phyloP scores from a whole-genome alignment of 148 eudicot species.

The Beta vulgaris region DNA sequence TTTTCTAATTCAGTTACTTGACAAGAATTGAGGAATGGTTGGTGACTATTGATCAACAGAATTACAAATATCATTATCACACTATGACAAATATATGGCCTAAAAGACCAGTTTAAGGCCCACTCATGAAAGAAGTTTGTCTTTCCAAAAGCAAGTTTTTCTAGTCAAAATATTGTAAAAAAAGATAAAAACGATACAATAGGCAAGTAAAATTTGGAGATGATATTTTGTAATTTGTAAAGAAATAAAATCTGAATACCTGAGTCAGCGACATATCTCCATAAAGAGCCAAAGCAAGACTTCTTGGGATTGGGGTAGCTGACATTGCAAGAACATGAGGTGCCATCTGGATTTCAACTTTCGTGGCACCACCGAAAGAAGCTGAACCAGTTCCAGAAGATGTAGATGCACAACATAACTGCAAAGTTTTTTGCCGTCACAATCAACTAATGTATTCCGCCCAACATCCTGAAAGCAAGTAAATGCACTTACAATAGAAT shows the following conservation, averaged over 20 bases:
- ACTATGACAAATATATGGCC: no score
- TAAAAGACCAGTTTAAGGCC: no score
- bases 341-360: constrained; percentile 62
- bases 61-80: no score
- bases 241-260: constrained; percentile 32
- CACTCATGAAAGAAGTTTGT: no score
- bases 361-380: constrained; percentile 38
- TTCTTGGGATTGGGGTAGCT: constrained; percentile 97
- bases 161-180: no score
- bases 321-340: constrained; percentile 97
- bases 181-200: no score
- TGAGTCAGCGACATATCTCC: constrained; percentile 97
- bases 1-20: no score
- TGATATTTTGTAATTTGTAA: background rate
- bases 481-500: background rate
- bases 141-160: no score
- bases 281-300: constrained; percentile 87
- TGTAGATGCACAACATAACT: constrained; percentile 59
- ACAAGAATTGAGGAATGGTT: no score
- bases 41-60: no score
- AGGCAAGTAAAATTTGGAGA: no score
- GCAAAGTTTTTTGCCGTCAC: constrained; percentile 31
- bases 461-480: background rate
- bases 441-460: constrained; percentile 4
- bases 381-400: constrained; percentile 35